phyloP scores from a whole-genome alignment of 176 grass and related monocot genomes.

The Oryza glumipatula region DNA sequence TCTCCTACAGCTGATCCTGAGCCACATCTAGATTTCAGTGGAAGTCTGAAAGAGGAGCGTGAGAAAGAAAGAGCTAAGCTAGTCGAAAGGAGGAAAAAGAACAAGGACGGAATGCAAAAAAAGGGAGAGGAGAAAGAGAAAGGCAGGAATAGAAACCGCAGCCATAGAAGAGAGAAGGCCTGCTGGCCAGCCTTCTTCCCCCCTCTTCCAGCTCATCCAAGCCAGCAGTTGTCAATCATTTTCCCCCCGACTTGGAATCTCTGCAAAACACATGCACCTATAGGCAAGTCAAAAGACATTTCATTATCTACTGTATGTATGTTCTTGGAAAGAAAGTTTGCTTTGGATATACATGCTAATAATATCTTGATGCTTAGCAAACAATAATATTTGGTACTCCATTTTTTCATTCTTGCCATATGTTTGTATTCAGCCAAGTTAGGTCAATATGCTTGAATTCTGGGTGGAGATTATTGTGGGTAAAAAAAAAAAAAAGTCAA shows the following conservation, averaged over 20 bases:
- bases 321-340: not conserved
- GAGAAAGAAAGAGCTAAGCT: not conserved
- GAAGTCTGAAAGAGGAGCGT: slow-evolving; percentile 12
- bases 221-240: not conserved
- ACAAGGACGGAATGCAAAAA: not conserved
- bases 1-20: slow-evolving; percentile 8
- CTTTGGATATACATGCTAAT: not conserved
- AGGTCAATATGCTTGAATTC: not conserved
- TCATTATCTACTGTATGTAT: not conserved
- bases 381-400: not conserved
- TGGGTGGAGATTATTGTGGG: too few species aligned
- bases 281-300: not conserved
- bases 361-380: not conserved
- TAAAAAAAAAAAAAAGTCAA: too few species aligned
- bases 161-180: slow-evolving; percentile 6
- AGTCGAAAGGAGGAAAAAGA: slow-evolving; percentile 19
- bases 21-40: not conserved
- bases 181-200: slow-evolving; percentile 14
- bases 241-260: not conserved
- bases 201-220: slow-evolving; percentile 3
- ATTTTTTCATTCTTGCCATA: not conserved
- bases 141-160: not conserved
- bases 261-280: too few species aligned
- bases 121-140: not conserved
- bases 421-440: not conserved